These are phyloP conservation scores for Trichoderma sp. DNA, from an alignment of 2,329 filamentous ascomycete species.

Conservation along the genomic window DNA sequence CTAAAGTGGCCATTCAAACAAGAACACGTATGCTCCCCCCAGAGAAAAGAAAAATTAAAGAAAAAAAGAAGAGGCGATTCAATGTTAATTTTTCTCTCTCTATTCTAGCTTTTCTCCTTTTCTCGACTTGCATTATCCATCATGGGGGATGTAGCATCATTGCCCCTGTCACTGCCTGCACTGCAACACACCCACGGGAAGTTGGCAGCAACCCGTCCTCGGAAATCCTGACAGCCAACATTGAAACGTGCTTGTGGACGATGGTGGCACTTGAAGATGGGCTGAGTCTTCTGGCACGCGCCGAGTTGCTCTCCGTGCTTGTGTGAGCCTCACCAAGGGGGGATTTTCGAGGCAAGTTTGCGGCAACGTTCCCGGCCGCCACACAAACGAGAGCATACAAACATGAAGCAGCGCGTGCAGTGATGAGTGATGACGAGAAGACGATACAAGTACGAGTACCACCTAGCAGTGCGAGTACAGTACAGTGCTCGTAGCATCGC, in stretches of 20 bases:
- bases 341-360: not conserved
- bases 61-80: not conserved
- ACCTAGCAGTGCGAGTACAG: no score
- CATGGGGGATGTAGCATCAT: not conserved
- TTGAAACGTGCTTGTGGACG: not conserved
- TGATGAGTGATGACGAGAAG: not conserved
- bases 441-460: not conserved
- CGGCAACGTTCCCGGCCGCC: not conserved
- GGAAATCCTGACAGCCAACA: not conserved
- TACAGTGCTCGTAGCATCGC: no score
- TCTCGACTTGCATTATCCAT: not conserved
- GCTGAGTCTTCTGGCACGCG: not conserved
- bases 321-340: not conserved
- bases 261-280: not conserved
- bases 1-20: not conserved
- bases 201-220: not conserved
- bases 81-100: not conserved
- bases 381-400: not conserved
- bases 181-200: slow-evolving; percentile 11
- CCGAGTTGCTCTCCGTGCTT: not conserved
- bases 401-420: not conserved
- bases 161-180: slow-evolving; percentile 8
- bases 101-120: not conserved
- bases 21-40: not conserved
- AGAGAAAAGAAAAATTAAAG: not conserved